A percentile compares a stretch with the other conserved stretches of the same genome.
These are phyloP conservation scores for Emiliania huxleyi DNA, from an alignment of 78 protist genomes.

Conservation along the genomic window DNA sequence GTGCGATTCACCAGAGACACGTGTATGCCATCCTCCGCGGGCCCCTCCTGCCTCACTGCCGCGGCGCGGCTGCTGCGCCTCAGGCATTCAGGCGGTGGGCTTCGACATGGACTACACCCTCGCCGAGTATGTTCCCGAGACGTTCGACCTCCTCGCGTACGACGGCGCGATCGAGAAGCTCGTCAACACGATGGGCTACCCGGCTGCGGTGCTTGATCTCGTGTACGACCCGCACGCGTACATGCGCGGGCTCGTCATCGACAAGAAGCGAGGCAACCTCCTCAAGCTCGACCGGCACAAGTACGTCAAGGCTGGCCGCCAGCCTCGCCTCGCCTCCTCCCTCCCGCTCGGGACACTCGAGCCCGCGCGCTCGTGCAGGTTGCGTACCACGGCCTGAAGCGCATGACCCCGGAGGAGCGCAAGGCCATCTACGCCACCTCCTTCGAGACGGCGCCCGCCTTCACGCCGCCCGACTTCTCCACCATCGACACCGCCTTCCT, in stretches of 20 bases:
- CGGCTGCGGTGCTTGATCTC: not conserved
- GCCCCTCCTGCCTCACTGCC: too few relatives aligned
- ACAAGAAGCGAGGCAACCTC: constrained; percentile 48
- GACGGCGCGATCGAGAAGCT: constrained; percentile 42
- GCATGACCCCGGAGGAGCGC: constrained; percentile 22
- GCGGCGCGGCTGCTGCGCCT: too few relatives aligned
- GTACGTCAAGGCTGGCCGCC: constrained; percentile 53
- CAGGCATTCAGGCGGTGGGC: constrained; percentile 37
- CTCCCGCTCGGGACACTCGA: too few relatives aligned
- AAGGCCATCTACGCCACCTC: not conserved
- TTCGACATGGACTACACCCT: constrained; percentile 62
- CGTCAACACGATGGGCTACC: not conserved
- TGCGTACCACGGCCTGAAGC: constrained; percentile 34
- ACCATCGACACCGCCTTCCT: constrained; percentile 42
- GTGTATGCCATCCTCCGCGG: too few relatives aligned
- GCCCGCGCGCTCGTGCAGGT: too few relatives aligned
- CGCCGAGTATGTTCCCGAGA: constrained; percentile 41
- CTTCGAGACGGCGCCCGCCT: not conserved
- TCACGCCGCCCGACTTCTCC: not conserved
- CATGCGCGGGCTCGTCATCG: constrained; percentile 54
- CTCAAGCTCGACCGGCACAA: constrained; percentile 57
- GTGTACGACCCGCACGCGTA: constrained; percentile 28
- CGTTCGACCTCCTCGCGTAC: constrained; percentile 43
- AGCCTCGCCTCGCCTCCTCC: too few relatives aligned
- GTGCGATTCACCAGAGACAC: too few relatives aligned